Base-by-base conservation (phyloP, 306 rosid species). In the Sphenostylis stenocarpa region DNA sequence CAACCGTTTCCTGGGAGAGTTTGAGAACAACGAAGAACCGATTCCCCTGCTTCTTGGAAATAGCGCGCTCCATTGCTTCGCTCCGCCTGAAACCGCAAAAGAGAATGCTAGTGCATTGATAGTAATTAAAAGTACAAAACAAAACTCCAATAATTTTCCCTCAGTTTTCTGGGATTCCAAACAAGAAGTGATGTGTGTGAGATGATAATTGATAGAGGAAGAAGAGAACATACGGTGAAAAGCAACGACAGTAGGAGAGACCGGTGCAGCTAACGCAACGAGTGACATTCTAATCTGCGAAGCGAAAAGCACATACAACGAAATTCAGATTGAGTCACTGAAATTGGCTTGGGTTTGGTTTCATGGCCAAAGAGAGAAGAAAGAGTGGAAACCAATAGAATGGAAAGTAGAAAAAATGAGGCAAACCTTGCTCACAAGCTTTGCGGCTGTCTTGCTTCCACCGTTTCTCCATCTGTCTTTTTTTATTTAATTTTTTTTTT, bases 181-280 rank as follows among this genome's bases (percentile, higher is more conserved):
- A 68, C n/a, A 28, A 12, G 11, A 14, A 53, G 29, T 20, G 12
- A 15, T 29, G n/a, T 5, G 58, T 6, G 17, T 51, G 34, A 16
- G 41, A 51, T 55, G 39, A 17, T 34, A 23, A 28, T 15, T 7
- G 28, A 15, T 5, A 23, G 41, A 58, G 38, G 5, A 57, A 58
- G 17, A 57, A 24, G 69, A 78, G 17, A 49, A 76, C 64, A 47
- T 86, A 86, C 93, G 80, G 79, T 86, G 85, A 43, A 83, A 67
- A 13, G 83, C 84, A 5, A 75, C 2, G 74, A 68, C 49, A 23
- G 89, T 8, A 33, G 89, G 61, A 19, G 90, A 24, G 15, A 86
- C 78, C n/a, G 96, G 84, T 77, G 89, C 64, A 47, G 88, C 65
- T 55, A 77, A 62, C 17, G 88, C 85, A 69, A 76, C 48, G 67